A percentile compares a stretch with the other conserved stretches of the same genome.
These are phyloP conservation scores for Boeremia lycopersici DNA, from an alignment of 2,329 filamentous ascomycete genomes.

Conservation along the genomic window DNA sequence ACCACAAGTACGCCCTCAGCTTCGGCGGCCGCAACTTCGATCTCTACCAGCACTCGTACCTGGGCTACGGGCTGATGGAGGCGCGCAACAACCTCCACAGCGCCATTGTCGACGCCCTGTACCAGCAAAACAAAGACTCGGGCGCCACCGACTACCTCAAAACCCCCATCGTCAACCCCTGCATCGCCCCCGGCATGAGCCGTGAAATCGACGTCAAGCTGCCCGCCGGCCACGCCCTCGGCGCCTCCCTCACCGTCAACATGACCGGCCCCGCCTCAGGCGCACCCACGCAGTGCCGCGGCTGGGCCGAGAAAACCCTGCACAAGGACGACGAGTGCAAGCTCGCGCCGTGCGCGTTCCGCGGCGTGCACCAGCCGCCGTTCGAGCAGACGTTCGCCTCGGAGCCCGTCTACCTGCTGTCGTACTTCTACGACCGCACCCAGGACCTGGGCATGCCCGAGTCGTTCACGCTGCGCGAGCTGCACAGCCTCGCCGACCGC, in stretches of 20 bases:
- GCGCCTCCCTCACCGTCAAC: conserved; percentile 70
- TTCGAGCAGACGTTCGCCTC: conserved; percentile 88
- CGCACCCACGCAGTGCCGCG: conserved; percentile 85
- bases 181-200: conserved; percentile 80
- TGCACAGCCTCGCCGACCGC: conserved; percentile 81
- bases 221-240: conserved; percentile 68
- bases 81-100: conserved; percentile 87
- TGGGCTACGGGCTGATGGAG: conserved; percentile 95
- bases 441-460: conserved; percentile 97
- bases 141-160: conserved; percentile 67
- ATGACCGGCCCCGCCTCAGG: conserved; percentile 83
- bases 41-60: conserved; percentile 96
- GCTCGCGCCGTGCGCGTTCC: conserved; percentile 95
- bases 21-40: conserved; percentile 92
- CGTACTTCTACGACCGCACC: conserved; percentile 97
- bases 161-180: conserved; percentile 78
- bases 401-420: conserved; percentile 95
- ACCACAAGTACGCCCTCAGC: conserved; percentile 91
- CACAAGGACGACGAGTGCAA: conserved; percentile 83
- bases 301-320: conserved; percentile 86
- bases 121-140: conserved; percentile 62
- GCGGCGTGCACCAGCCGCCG: conserved; percentile 92
- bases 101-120: conserved; percentile 73
- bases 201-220: conserved; percentile 76
- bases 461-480: conserved; percentile 88